Base-by-base conservation (phyloP, 306 rosid genomes). In the Quercus robur region DNA sequence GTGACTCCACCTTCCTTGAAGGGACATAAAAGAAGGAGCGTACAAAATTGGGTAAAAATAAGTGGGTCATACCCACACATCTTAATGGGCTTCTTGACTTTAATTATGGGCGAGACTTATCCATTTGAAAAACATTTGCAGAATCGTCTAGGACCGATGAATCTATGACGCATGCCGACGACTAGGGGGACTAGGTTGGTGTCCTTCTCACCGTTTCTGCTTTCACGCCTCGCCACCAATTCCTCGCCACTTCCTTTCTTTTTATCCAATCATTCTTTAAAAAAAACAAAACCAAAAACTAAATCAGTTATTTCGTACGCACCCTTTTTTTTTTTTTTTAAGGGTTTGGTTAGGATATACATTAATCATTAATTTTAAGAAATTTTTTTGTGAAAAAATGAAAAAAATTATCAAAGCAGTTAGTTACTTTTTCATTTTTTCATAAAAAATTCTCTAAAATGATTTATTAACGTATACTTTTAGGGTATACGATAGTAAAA, bases 71-170 rank as follows among this genome's bases (percentile, higher is more conserved):
- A 7, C 21, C 8, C 56, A 46, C 19, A 41, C 31, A 41, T 46
- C 56, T 31, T 61, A 54, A 11, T 64, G 78, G 74, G 19, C 21
- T 41, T 41, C 70, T 77, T 79, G 88, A 91, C 87, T 76, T 84
- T 77, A 4, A 41, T 41, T 41, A 41, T 41, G 46, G 26, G 62
- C 28, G 59, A 75, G 55, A 63, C 81, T 85, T 88, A 82, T 91
- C 97, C 92, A 77, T 55, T 10, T 1, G 17, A 49, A 18, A 73
- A 75, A 70, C 30, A 3, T 11, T 51, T 6, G 23, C 55, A 44
- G 4, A n/a, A 5, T 59, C 17, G 90, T 87, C 88, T 77, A 87
- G 78, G 46, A 57, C 33, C 87, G 8, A 56, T 88, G 97, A 35
- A 88, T 85, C 80, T 4, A 20, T 41, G 46, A 41, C 46, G 46